Conservation (phyloP, 139 green algal species). For the Coelastrella sp. region DNA sequence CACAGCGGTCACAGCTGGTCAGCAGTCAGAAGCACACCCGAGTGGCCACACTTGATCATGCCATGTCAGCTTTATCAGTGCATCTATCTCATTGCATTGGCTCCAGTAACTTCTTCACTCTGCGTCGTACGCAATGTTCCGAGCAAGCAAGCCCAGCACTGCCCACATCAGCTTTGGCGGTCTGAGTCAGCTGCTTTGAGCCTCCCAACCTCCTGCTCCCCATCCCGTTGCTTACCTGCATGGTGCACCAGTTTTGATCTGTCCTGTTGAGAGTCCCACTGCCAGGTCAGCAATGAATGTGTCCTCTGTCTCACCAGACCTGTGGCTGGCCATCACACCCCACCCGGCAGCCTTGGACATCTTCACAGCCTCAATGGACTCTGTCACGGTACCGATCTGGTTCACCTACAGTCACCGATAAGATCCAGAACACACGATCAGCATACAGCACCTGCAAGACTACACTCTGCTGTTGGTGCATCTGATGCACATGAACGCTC, state of each 20-base stretch:
- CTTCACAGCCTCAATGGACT: slow-evolving; percentile 96
- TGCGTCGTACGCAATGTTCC: no score
- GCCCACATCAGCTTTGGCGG: not conserved
- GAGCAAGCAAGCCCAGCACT: no score
- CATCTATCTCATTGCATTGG: no score
- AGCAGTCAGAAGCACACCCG: no score
- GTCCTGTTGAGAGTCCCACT: slow-evolving; percentile 95
- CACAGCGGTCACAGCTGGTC: no score
- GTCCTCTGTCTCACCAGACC: slow-evolving; percentile 81
- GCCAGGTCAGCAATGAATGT: slow-evolving; percentile 98
- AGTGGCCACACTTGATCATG: no score
- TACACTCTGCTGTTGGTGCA: not conserved
- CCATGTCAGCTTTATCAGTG: no score
- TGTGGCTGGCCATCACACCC: slow-evolving; percentile 98
- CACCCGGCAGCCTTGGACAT: slow-evolving; percentile 96
- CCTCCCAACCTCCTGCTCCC: not conserved
- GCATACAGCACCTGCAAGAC: no score
- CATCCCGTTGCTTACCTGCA: slow-evolving; percentile 70
- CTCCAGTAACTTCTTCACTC: no score
- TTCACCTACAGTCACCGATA: slow-evolving; percentile 77
- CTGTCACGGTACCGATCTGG: slow-evolving; percentile 97
- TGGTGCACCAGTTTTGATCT: slow-evolving; percentile 99
- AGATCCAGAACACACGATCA: no score
- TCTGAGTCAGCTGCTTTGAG: not conserved
- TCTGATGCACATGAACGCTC: not conserved